phyloP scores from a whole-genome alignment of 1,284 basidiomycete genomes.

The Inonotus hispidus region DNA sequence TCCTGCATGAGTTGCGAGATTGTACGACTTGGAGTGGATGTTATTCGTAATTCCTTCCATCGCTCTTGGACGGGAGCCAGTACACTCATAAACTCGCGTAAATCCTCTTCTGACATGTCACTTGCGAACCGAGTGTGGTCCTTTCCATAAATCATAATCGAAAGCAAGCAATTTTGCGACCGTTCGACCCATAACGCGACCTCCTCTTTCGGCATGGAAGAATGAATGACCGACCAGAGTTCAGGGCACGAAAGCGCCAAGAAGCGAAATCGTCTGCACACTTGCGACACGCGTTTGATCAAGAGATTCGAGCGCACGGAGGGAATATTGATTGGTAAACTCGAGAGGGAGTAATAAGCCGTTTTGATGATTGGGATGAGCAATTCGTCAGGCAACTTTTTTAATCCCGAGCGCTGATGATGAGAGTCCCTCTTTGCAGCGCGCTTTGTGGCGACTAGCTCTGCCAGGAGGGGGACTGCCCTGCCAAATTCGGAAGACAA shows the following conservation, averaged over 20 bases:
- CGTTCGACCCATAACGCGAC: conserved; percentile 7
- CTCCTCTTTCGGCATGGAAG: conserved; percentile 3
- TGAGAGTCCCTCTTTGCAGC: background rate
- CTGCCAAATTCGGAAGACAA: conserved; percentile 5
- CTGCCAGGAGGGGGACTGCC: conserved; percentile 5
- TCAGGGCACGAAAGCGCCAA: conserved; percentile 4
- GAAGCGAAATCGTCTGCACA: conserved; percentile 6
- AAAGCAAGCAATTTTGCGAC: background rate
- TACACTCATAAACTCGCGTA: conserved; percentile 7
- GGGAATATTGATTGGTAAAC: conserved; percentile 1
- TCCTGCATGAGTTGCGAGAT: conserved; percentile 12
- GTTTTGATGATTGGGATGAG: conserved; percentile 5
- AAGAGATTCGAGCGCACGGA: conserved; percentile 11
- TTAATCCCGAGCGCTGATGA: background rate
- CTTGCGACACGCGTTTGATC: conserved; percentile 8
- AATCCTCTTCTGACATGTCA: conserved; percentile 9
- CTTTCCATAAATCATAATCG: conserved; percentile 10
- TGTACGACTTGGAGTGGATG: conserved; percentile 10
- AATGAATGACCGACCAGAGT: conserved; percentile 9
- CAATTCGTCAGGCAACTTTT: conserved; percentile 10
- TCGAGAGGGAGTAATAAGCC: conserved; percentile 7
- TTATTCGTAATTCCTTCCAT: conserved; percentile 10
- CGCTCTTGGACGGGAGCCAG: conserved; percentile 5
- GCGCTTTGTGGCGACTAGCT: background rate
- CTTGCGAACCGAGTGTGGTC: conserved; percentile 12